A percentile compares a stretch with the other conserved stretches of the same genome.
phyloP scores from a whole-genome alignment of 805 yeast genomes.

The Ogataea sp. region DNA sequence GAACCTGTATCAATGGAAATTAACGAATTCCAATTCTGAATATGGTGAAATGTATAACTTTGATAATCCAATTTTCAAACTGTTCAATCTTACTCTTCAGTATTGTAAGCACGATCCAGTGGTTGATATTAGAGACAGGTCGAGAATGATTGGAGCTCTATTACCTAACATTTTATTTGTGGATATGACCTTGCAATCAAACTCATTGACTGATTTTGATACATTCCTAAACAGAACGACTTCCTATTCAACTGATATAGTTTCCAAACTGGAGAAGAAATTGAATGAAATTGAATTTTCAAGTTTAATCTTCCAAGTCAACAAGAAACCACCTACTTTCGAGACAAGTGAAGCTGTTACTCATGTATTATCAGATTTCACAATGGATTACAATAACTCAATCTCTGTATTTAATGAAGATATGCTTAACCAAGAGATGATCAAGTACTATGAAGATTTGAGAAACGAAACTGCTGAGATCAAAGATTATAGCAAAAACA shows the following conservation, averaged over 20 bases:
- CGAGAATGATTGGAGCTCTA: slow-evolving; percentile 62
- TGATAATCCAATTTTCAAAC: slow-evolving; percentile 31
- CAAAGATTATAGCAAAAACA: slow-evolving; percentile 29
- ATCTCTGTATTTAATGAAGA: background rate
- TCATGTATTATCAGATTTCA: background rate
- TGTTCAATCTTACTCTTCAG: slow-evolving; percentile 56
- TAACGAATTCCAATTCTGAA: slow-evolving; percentile 3
- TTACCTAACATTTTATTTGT: slow-evolving; percentile 35
- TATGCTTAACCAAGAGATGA: slow-evolving; percentile 6
- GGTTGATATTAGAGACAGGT: slow-evolving; percentile 77
- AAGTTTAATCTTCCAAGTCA: slow-evolving; percentile 20
- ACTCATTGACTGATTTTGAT: slow-evolving; percentile 10
- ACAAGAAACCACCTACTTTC: slow-evolving; percentile 15
- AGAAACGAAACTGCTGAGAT: slow-evolving; percentile 26
- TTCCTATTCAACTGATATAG: slow-evolving; percentile 3
- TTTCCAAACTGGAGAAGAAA: slow-evolving; percentile 8
- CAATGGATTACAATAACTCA: background rate
- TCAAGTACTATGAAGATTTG: slow-evolving; percentile 19
- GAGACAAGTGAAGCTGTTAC: background rate
- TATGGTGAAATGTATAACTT: slow-evolving; percentile 22
- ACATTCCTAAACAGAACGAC: slow-evolving; percentile 11
- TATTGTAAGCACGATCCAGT: slow-evolving; percentile 66
- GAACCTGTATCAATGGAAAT: slow-evolving; percentile 36
- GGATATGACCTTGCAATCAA: slow-evolving; percentile 17
- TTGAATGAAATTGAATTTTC: slow-evolving; percentile 20